Evolutionary conservation across 2,329 filamentous ascomycete species (phyloP).

Genomic region (Fusarium abutilonis): DNA sequence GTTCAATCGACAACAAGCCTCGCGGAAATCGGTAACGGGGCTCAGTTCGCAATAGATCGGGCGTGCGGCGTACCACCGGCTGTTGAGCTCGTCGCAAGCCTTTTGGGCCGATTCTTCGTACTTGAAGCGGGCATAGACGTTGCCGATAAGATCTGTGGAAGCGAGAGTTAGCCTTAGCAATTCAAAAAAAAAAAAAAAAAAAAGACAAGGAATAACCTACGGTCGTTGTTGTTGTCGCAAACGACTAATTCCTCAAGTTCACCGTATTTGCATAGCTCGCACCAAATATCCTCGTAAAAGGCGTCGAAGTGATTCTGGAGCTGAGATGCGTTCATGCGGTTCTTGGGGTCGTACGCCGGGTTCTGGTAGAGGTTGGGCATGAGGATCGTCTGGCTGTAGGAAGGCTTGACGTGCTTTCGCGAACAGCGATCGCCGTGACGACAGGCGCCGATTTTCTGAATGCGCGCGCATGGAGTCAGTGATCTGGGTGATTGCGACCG

Average conservation of each 20-base stretch:
- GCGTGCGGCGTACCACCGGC: constrained; percentile 93
- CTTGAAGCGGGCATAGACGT: constrained; percentile 99
- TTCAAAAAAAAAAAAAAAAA: not conserved
- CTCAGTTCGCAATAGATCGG: constrained; percentile 98
- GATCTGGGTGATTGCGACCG: constrained; percentile 10
- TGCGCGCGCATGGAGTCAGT: constrained; percentile 30
- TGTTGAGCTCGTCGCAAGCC: constrained; percentile 93
- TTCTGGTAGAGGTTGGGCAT: constrained; percentile 99
- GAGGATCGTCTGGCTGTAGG: constrained; percentile 96
- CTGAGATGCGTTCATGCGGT: constrained; percentile 95
- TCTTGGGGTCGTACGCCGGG: constrained; percentile 94
- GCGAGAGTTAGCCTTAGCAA: constrained; percentile 38
- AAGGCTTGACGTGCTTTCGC: constrained; percentile 98
- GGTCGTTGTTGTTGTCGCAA: constrained; percentile 99
- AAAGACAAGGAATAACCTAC: constrained; percentile 64
- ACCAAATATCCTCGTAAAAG: constrained; percentile 99
- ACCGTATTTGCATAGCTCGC: constrained; percentile 98
- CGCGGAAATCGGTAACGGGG: constrained; percentile 96
- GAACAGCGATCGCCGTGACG: constrained; percentile 98
- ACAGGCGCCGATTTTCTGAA: constrained; percentile 98
- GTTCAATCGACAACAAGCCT: constrained; percentile 96
- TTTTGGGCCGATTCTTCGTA: constrained; percentile 96
- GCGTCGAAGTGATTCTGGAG: constrained; percentile 99
- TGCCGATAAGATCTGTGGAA: constrained; percentile 85
- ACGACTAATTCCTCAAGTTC: constrained; percentile 98